Evolutionary conservation across 1,284 basidiomycete genomes (phyloP).

Genomic region (Agroathelia rolfsii): DNA sequence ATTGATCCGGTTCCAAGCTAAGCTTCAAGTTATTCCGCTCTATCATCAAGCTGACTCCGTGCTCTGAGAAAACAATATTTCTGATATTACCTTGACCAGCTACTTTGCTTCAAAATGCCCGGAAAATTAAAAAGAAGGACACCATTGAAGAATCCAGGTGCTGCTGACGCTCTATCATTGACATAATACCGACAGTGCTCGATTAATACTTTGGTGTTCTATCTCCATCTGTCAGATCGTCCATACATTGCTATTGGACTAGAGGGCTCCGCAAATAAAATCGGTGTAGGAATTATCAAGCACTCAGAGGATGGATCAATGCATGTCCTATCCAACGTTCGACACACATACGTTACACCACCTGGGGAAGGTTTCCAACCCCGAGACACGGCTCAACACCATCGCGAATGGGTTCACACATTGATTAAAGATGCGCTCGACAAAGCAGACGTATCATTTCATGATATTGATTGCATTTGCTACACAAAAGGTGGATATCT

Average conservation of each 20-base stretch:
- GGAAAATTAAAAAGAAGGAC: too few species aligned
- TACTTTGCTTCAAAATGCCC: too few species aligned
- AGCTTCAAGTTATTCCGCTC: too few species aligned
- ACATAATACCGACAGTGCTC: too few species aligned
- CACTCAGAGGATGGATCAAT: constrained; percentile 67
- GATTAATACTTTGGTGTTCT: neutral
- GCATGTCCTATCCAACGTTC: constrained; percentile 71
- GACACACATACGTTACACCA: constrained; percentile 97
- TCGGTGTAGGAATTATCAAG: constrained; percentile 91
- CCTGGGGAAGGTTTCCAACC: constrained; percentile 97
- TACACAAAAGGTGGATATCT: constrained; percentile 92
- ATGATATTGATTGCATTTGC: constrained; percentile 88
- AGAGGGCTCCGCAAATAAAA: constrained; percentile 95
- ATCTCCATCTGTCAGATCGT: constrained; percentile 33
- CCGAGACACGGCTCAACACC: constrained; percentile 90
- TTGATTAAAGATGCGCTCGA: constrained; percentile 79
- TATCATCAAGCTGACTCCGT: too few species aligned
- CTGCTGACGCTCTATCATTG: too few species aligned
- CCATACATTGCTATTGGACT: constrained; percentile 75
- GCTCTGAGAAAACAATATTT: too few species aligned
- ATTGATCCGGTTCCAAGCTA: too few species aligned
- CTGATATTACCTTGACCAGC: too few species aligned
- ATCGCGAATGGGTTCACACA: constrained; percentile 84
- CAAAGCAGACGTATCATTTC: constrained; percentile 61
- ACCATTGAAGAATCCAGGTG: constrained; percentile 27